Percentiles rank a stretch among this genome's conserved stretches.
Conservation (phyloP, 768 basidiomycete species). For the Kwoniella sp. region DNA sequence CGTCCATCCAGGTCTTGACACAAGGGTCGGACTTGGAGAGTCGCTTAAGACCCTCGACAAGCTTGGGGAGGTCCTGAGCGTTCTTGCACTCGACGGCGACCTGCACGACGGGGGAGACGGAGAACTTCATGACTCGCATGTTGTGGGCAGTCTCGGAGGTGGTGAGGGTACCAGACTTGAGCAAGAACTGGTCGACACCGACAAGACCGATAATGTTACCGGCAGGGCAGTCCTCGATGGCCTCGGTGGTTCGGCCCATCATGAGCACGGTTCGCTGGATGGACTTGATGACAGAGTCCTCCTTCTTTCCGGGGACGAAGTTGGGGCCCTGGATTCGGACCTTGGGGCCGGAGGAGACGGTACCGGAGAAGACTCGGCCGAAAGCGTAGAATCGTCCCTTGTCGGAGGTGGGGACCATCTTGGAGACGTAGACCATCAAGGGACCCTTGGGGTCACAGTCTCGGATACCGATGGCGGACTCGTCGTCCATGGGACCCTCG, state of each 20-base stretch:
- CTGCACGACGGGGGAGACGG: slow-evolving; percentile 97
- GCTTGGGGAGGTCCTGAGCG: slow-evolving; percentile 95
- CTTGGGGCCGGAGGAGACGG: slow-evolving; percentile 93
- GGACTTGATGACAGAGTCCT: slow-evolving; percentile 94
- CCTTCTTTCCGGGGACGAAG: slow-evolving; percentile 97
- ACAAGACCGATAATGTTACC: slow-evolving; percentile 99
- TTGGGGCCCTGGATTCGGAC: slow-evolving; percentile 99
- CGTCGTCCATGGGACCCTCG: slow-evolving; percentile 99
- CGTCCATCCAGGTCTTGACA: slow-evolving; percentile 88
- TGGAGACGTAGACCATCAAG: slow-evolving; percentile 95
- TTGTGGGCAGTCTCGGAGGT: slow-evolving; percentile 98
- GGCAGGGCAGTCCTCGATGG: slow-evolving; percentile 97
- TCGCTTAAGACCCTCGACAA: slow-evolving; percentile 99
- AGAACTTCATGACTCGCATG: slow-evolving; percentile 99
- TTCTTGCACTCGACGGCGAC: slow-evolving; percentile 99
- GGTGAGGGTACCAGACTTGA: slow-evolving; percentile 98
- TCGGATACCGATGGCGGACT: slow-evolving; percentile 95
- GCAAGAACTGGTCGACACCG: slow-evolving; percentile 99
- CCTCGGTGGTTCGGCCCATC: slow-evolving; percentile 99
- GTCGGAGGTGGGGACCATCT: slow-evolving; percentile 99
- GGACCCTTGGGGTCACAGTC: slow-evolving; percentile 96
- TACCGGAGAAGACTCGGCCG: slow-evolving; percentile 99
- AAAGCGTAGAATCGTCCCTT: slow-evolving; percentile 99
- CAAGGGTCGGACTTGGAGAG: slow-evolving; percentile 99
- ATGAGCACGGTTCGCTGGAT: slow-evolving; percentile 98